Base-by-base conservation (phyloP, 176 grass and related monocot genomes). In the Thinopyrum elongatum region DNA sequence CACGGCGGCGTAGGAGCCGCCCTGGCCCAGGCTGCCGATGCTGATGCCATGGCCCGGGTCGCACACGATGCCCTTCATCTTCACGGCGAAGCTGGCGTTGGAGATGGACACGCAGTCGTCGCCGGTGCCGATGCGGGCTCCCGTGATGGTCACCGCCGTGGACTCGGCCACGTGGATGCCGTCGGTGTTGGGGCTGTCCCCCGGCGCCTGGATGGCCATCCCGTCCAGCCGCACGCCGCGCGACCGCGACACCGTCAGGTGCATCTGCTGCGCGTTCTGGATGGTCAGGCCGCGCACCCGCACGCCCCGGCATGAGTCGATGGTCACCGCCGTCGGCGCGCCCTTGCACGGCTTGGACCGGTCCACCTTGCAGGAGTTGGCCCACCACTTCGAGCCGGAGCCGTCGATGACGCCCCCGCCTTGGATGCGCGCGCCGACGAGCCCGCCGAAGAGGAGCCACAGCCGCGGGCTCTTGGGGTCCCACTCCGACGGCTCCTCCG, bases 321-420 rank as follows among this genome's bases (percentile, higher is more conserved):
- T 74, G 11, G 90, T 95, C 64, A 95, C 30, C 33, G 97, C 94
- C 86, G 97, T 94, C 1, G 94, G 97, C 30, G 97, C 97, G 1
- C 39, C 46, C 84, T 41, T 92, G 93, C 97, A 98, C 12, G 92
- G 92, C 94, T 94, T 95, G 34, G 92, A 87, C 49, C 17, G 89
- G 81, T 92, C 87, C 84, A 94, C 88, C 86, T 98, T 98, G 97
- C 97, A 98, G 63, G 97, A 98, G 29, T 86, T 87, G 71, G 94
- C 97, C 97, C 97, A 98, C 97, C 97, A 98, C 70, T 95, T 95
- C 21, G 88, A 88, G 22, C 97, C 97, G 82, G 94, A 94, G 83
- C 97, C 97, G 84, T 98, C 94, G 86, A 98, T 95, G 77, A 92
- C 26, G 26, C 97, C 97, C 33, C 90, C 93, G 41, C 96, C 96